Base-by-base conservation (phyloP, 305 asterid species). In the Fraxinus latifolia region DNA sequence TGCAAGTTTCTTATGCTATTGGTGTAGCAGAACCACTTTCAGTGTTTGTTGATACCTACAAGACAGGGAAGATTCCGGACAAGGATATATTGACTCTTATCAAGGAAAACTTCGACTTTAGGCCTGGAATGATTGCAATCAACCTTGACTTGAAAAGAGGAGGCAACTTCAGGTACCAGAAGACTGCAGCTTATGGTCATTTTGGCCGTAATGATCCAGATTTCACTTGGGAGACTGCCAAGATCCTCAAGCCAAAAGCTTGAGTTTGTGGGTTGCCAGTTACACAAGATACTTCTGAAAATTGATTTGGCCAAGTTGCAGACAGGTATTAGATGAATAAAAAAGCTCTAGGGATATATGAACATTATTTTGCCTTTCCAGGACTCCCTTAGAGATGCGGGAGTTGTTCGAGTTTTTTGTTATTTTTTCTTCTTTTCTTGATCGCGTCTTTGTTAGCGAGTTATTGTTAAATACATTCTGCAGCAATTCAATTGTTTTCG, bases 91-190 rank as follows among this genome's bases (percentile, higher is more conserved):
- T 94, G 25, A 91, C 42, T 9, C 86, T 94, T 78, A 94, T 94
- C 83, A 94, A 94, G 92, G 97, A 92, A 85, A 91, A 78, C 87
- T 94, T 94, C 23, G 97, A 94, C 88, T 94, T 94, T 36, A 92
- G 98, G 94, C 98, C 98, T 2, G 98, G 98, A 53, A 94, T 94
- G 98, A 94, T 94, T 4, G 93, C 97, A 39, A 94, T 92, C 83
- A 91, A 92, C 79, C 96, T 93, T n/a, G 98, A 93, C 85, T 83
- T 93, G 92, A 77, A 79, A 92, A 93, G 95, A 86, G 98, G 98
- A 17, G 98, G 97, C 50, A 91, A 90, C 82, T 83, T 60, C 80
- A 92, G 98, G 94, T 94, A 89, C 83, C 98, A 94, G 90, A 94
- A 94, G 89, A 92, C 98, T 67, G 98, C 98, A 47, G 98, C 98